A percentile compares a stretch with the other conserved stretches of the same genome.
phyloP scores from a whole-genome alignment of 768 basidiomycete genomes.

The Boletellus ananas region DNA sequence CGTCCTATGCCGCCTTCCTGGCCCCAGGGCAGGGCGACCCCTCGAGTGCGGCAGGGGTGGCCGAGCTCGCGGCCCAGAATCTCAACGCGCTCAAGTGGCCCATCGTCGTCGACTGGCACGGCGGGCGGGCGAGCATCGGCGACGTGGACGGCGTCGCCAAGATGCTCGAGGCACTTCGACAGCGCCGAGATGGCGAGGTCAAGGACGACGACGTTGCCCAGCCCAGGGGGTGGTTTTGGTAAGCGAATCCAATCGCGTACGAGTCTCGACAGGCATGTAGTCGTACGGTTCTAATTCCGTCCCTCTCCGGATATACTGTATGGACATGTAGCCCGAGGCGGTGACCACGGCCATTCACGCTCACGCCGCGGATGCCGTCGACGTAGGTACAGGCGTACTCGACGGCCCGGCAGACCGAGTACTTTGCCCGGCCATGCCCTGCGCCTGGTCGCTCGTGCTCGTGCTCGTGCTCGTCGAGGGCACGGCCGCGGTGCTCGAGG shows the following conservation, averaged over 20 bases:
- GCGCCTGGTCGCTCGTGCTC: neutral
- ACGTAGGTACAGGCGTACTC: neutral
- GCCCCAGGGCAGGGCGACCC: slow-evolving; percentile 48
- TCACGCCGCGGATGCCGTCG: no score
- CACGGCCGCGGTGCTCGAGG: neutral
- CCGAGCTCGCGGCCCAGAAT: slow-evolving; percentile 49
- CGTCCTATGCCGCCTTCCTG: slow-evolving; percentile 40
- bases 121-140: slow-evolving; percentile 61
- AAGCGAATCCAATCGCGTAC: neutral
- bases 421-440: neutral
- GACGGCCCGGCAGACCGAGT: no score
- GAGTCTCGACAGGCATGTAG: no score
- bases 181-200: slow-evolving; percentile 64
- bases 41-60: slow-evolving; percentile 40
- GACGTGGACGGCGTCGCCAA: slow-evolving; percentile 64
- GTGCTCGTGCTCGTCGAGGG: neutral
- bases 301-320: neutral
- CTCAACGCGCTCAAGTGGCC: slow-evolving; percentile 72
- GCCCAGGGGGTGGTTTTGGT: slow-evolving; percentile 57
- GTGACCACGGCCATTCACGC: no score
- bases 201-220: slow-evolving; percentile 38
- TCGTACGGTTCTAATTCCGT: no score
- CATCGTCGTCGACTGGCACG: slow-evolving; percentile 74
- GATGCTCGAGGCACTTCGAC: slow-evolving; percentile 63
- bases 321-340: no score